Base-by-base conservation (phyloP, 257 asterid genomes). In the Capsicum baccatum region DNA sequence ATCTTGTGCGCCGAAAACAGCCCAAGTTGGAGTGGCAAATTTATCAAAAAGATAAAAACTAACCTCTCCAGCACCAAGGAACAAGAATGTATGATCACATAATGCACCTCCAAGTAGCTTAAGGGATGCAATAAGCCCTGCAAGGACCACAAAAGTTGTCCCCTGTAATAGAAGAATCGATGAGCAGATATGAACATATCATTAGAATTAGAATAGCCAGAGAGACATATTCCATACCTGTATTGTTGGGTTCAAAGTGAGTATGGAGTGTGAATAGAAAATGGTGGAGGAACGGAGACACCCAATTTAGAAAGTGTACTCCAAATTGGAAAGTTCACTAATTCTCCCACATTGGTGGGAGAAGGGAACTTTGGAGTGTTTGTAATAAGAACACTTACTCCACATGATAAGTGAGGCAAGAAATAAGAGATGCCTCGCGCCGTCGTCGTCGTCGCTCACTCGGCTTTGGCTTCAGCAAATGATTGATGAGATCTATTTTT, bases 21-120 rank as follows among this genome's bases (percentile, higher is more conserved):
- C 47, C 44, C 47, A 0, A 76, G 63, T 21, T 0, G 62, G 39
- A 76, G 81, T 6, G 42, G 5, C 8, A 13, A 80, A 60, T 1
- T 81, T 39, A 6, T 76, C 50, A 33, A 79, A 48, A 74, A 67
- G 11, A 62, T 52, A 70, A 21, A 19, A 83, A 83, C 82, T 33
- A 62, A 95, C 99, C 97, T 95, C 99, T 87, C 99, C 98, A 26
- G 99, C 99, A 87, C 99, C 99, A 9, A 95, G 99, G 89, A 95
- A 95, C 83, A 95, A 90, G 88, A 95, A 93, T 9, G 90, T 93
- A 83, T 95, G 99, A 71, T 94, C 98, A 6, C 96, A 89, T 89
- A 95, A 92, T 70, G 92, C 86, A 68, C 99, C 97, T 50, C 98
- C 97, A 1, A 94, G 97, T 89, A 93, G 89, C 85, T 93, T 91